These are phyloP conservation scores for Porcisia hertigi DNA, from an alignment of 208 protist genomes.

Conservation along the genomic window DNA sequence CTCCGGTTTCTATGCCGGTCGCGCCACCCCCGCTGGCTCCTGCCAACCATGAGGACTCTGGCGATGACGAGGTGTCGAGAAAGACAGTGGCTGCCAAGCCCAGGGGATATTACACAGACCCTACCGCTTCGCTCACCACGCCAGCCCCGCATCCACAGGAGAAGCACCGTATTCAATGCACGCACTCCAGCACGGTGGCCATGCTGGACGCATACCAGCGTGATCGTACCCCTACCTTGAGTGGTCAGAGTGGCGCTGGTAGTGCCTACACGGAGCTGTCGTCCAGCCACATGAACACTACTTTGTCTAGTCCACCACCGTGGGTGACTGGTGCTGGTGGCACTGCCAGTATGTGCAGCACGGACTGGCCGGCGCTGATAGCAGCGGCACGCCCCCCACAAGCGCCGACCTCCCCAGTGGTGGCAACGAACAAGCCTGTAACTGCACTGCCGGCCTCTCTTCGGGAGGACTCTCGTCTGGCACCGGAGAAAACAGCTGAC, in stretches of 20 bases:
- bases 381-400: slow-evolving; percentile 5
- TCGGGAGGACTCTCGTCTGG: not conserved
- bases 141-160: not conserved
- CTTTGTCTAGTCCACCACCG: slow-evolving; percentile 24
- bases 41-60: not conserved
- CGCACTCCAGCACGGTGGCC: slow-evolving; percentile 18
- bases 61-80: slow-evolving; percentile 4
- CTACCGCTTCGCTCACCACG: not conserved
- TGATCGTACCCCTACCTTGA: not conserved
- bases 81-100: slow-evolving; percentile 30
- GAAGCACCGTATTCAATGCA: slow-evolving; percentile 4
- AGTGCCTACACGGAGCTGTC: slow-evolving; percentile 38
- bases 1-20: not conserved
- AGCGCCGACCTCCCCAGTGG: not conserved
- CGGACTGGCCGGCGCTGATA: slow-evolving; percentile 33
- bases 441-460: slow-evolving; percentile 3
- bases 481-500: not conserved
- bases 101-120: not conserved
- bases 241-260: slow-evolving; percentile 20
- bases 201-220: slow-evolving; percentile 13
- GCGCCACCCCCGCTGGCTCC: not conserved
- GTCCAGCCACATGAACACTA: slow-evolving; percentile 28
- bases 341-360: not conserved
- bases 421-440: not conserved
- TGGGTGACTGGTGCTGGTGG: slow-evolving; percentile 12